Evolutionary conservation across 1,284 basidiomycete species (phyloP).

Genomic region (Pseudomicrostroma phylloplanum): DNA sequence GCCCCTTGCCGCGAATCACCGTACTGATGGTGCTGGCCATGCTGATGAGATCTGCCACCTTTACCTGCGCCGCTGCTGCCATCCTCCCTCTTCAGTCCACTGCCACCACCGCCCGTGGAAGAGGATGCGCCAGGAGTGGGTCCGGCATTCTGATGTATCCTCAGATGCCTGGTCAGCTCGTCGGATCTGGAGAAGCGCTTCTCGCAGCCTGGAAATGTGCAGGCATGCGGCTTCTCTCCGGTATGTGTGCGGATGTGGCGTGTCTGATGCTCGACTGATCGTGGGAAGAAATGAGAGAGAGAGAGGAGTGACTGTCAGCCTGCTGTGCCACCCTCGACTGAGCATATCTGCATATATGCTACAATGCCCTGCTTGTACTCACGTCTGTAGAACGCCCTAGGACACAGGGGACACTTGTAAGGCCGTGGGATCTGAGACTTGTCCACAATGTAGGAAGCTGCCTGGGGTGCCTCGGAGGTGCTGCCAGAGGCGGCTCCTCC

Average conservation of each 20-base stretch:
- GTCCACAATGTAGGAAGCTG: conserved; percentile 24
- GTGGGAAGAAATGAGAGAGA: not conserved
- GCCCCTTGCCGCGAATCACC: too few species aligned
- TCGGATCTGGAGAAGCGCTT: conserved; percentile 96
- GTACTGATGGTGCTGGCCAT: not conserved
- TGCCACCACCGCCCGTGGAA: not conserved
- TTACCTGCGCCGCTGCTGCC: not conserved
- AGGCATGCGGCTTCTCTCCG: conserved; percentile 92
- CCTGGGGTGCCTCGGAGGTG: not conserved
- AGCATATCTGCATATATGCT: conserved; percentile 16
- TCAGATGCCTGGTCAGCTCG: conserved; percentile 89
- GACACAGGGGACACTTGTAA: conserved; percentile 49
- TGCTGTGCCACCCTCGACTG: not conserved
- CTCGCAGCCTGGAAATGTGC: conserved; percentile 88
- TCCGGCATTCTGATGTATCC: conserved; percentile 66
- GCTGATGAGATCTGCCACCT: not conserved
- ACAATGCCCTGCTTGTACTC: conserved; percentile 6
- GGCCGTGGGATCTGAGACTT: conserved; percentile 49
- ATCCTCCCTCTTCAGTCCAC: conserved; percentile 9
- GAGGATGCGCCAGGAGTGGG: conserved; percentile 27
- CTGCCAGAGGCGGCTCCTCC: too few species aligned
- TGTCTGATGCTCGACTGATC: conserved; percentile 60
- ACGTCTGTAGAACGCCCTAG: conserved; percentile 46
- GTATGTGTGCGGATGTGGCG: conserved; percentile 97
- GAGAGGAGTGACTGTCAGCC: not conserved